These are phyloP conservation scores for Gossypium thurberi DNA, from an alignment of 345 rosid genomes.

Conservation along the genomic window DNA sequence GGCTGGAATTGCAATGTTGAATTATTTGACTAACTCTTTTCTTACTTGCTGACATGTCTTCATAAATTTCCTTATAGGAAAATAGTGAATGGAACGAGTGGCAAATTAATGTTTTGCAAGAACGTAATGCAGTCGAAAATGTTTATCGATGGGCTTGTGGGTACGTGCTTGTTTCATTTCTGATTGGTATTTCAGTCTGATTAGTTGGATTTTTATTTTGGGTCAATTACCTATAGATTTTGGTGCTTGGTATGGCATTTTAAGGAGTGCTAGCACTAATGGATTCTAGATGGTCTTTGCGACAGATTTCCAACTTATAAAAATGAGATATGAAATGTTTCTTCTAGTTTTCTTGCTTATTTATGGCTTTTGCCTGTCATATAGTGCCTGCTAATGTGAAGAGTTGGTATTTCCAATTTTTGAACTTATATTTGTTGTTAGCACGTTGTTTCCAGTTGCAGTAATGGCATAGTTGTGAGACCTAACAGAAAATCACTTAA, in stretches of 20 bases:
- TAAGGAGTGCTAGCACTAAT: neutral
- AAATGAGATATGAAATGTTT: neutral
- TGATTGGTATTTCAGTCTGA: constrained; percentile 4
- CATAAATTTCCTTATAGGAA: constrained; percentile 40
- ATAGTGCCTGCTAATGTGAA: neutral
- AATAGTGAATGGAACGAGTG: constrained; percentile 78
- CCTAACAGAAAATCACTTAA: neutral
- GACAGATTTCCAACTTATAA: neutral
- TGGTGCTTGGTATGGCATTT: neutral
- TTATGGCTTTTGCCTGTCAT: neutral
- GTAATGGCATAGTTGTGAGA: neutral
- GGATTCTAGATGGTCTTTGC: neutral
- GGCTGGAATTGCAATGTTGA: neutral
- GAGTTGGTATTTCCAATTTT: neutral
- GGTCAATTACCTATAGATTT: neutral
- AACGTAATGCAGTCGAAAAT: constrained; percentile 86
- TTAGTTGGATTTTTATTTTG: neutral
- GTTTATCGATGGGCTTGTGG: constrained; percentile 95
- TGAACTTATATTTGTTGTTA: neutral
- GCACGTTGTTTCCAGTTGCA: neutral
- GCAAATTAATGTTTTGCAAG: constrained; percentile 67
- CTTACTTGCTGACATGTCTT: constrained; percentile 6
- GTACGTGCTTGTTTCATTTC: constrained; percentile 34
- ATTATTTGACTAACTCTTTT: neutral
- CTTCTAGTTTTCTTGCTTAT: neutral